Conservation (phyloP, 148 eudicot genomes). For the Silene latifolia region DNA sequence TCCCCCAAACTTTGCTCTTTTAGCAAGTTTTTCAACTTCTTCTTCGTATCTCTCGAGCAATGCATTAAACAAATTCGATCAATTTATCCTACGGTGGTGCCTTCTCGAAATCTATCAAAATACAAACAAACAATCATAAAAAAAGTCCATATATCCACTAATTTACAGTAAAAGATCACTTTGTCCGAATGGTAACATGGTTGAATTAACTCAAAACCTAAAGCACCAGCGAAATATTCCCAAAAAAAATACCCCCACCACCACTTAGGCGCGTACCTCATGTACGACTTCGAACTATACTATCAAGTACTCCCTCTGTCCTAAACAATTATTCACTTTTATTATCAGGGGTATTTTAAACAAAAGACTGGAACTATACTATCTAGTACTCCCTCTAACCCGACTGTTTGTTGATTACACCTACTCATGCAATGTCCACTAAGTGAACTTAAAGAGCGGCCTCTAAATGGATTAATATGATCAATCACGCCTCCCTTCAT, state of each 20-base stretch:
- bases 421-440: neutral
- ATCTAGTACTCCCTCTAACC: no score
- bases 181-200: neutral
- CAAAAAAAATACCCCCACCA: no score
- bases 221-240: neutral
- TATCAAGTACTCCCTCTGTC: no score
- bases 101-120: no score
- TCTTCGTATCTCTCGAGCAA: conserved; percentile 95
- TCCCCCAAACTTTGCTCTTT: conserved; percentile 85
- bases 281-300: neutral
- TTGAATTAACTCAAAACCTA: no score
- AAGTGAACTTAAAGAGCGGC: neutral
- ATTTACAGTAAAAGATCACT: neutral
- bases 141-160: neutral
- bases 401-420: neutral
- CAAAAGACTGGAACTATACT: no score
- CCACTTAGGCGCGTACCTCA: no score
- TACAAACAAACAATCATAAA: conserved; percentile 11
- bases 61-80: no score
- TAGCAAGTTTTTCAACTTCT: conserved; percentile 60
- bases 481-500: neutral
- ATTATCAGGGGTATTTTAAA: no score
- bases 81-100: no score
- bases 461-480: neutral
- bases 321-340: no score